A percentile compares a stretch with the other conserved stretches of the same genome.
These are phyloP conservation scores for Crucibulum laeve DNA, from an alignment of 768 basidiomycete species.

Conservation along the genomic window DNA sequence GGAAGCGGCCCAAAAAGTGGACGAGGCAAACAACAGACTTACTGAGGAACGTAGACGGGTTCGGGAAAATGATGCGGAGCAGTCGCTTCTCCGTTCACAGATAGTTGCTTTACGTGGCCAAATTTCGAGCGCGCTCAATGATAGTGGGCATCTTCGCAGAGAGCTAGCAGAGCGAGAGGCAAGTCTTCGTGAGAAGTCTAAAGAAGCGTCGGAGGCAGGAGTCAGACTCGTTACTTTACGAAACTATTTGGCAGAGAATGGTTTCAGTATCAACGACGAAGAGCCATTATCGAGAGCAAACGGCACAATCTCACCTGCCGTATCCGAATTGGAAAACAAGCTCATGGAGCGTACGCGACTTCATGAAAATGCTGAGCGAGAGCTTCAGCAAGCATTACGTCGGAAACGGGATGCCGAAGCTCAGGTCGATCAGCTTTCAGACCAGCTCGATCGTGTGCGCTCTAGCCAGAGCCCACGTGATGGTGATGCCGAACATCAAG, in stretches of 20 bases:
- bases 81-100: conserved; percentile 65
- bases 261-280: conserved; percentile 74
- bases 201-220: conserved; percentile 63
- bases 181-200: conserved; percentile 56
- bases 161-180: conserved; percentile 65
- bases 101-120: conserved; percentile 71
- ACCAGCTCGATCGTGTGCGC: conserved; percentile 63
- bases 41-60: conserved; percentile 62
- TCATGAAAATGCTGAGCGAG: conserved; percentile 73
- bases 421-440: conserved; percentile 58
- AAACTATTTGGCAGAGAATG: conserved; percentile 85
- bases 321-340: conserved; percentile 75
- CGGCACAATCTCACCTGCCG: conserved; percentile 33
- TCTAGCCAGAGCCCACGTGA: conserved; percentile 50
- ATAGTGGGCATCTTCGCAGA: conserved; percentile 65
- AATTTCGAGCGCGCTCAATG: conserved; percentile 61
- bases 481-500: conserved; percentile 23
- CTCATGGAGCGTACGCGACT: conserved; percentile 68
- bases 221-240: conserved; percentile 78
- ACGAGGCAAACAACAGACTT: conserved; percentile 64
- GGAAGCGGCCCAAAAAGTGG: conserved; percentile 67
- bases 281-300: conserved; percentile 43
- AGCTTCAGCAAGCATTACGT: conserved; percentile 61
- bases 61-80: conserved; percentile 62
- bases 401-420: conserved; percentile 74